These are phyloP conservation scores for Geotrichum reessii DNA, from an alignment of 1,139 yeast species.

Conservation along the genomic window DNA sequence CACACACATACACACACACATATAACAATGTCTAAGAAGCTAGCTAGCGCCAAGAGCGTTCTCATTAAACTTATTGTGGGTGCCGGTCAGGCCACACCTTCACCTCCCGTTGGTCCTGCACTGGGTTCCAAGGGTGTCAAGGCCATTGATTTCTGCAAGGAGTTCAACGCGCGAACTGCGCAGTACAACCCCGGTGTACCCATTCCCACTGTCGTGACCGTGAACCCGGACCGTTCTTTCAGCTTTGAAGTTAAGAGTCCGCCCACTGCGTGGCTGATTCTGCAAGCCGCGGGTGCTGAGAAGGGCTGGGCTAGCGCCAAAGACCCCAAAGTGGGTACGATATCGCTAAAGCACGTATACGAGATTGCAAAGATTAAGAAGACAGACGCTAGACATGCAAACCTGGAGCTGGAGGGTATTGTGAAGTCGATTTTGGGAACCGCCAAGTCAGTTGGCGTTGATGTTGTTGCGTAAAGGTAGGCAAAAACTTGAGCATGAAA, in stretches of 20 bases:
- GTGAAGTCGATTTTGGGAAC: conserved; percentile 81
- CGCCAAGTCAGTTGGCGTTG: conserved; percentile 81
- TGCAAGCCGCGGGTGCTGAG: conserved; percentile 76
- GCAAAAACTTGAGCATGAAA: not conserved
- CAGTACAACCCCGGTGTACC: conserved; percentile 81
- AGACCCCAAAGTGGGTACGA: conserved; percentile 57
- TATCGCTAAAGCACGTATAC: conserved; percentile 82
- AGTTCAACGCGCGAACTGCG: conserved; percentile 95
- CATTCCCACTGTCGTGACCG: conserved; percentile 75
- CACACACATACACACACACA: not conserved
- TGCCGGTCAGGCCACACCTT: conserved; percentile 98
- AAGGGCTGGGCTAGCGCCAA: conserved; percentile 68
- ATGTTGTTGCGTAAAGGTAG: conserved; percentile 65
- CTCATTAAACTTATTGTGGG: conserved; percentile 87
- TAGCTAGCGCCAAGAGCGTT: conserved; percentile 37
- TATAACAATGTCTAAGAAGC: conserved; percentile 16
- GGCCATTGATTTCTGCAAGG: conserved; percentile 97
- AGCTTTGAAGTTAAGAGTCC: conserved; percentile 85
- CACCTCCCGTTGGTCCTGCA: conserved; percentile 99
- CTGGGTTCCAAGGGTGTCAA: conserved; percentile 97
- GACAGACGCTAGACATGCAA: conserved; percentile 74
- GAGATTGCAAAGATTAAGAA: conserved; percentile 93
- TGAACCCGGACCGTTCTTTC: conserved; percentile 89
- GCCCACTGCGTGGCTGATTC: conserved; percentile 79
- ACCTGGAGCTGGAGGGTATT: conserved; percentile 64